Base-by-base conservation (phyloP, 2,329 filamentous ascomycete genomes). In the Akanthomyces lecanii region DNA sequence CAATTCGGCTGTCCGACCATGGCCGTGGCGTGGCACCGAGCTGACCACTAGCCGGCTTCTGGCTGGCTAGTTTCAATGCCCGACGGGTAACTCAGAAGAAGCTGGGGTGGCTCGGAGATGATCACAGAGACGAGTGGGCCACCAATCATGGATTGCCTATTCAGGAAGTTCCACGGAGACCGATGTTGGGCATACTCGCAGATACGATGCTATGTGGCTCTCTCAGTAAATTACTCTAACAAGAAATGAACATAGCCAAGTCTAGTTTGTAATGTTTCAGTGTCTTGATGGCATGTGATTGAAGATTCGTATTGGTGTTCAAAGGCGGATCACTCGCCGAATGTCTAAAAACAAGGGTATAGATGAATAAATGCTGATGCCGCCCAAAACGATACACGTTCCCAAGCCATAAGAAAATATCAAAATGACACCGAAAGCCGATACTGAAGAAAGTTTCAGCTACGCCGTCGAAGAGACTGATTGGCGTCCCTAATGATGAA, bases 1-100 rank as follows among this genome's bases (percentile, higher is more conserved):
- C 21, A 30, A 38, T 52, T 61, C 58, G 58, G 58, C 14, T 42
- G 11, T 60, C 57, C 36, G 57, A 60, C 23, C 25, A 50, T 30
- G 21, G 11, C 48, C 33, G 56, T 38, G 11, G 16, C n/a, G 10
- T 23, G 42, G 38, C 47, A 42, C 36, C 57, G 47, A 59, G 57
- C 57, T 60, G 57, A 60, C 33, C 57, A 44, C 36, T 52, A 42
- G 33, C 36, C 38, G 36, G 18, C 47, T 6, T 60, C 36, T 60
- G 47, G 36, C 18, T 60, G 57, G 57, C 36, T 61, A 11, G 5
- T 28, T 50, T 5, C 28, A 36, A n/a, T n/a, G 21, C 54, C 40
- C 42, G 16, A 47, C 3, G 25, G 4, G 23, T 12, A 42, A 36
- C 33, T 10, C 14, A 28, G 10, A 40, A 47, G 14, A 40, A 47